Evolutionary conservation across 1,284 basidiomycete species (phyloP).

Genomic region (Sporisorium graminicola): DNA sequence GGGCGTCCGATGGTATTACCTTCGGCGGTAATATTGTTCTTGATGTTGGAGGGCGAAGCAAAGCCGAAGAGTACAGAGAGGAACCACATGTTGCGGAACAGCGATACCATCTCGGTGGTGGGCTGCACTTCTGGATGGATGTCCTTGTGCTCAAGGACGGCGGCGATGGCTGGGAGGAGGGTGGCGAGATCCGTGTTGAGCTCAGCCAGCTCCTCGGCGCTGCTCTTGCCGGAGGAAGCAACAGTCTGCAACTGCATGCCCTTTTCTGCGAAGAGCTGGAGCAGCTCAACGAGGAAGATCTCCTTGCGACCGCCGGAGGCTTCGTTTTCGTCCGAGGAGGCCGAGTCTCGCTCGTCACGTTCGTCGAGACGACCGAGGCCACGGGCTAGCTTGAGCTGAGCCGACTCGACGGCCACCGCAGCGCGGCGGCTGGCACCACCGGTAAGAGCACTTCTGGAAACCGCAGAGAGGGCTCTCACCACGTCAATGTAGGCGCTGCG

Average conservation of each 20-base stretch:
- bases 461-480: constrained; percentile 84
- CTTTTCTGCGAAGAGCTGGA: constrained; percentile 89
- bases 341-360: constrained; percentile 38
- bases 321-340: constrained; percentile 86
- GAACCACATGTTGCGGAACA: constrained; percentile 96
- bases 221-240: constrained; percentile 72
- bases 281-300: constrained; percentile 83
- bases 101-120: constrained; percentile 78
- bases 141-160: constrained; percentile 82
- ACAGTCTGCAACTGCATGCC: constrained; percentile 89
- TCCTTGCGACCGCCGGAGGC: constrained; percentile 70
- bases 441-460: constrained; percentile 78
- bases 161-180: constrained; percentile 88
- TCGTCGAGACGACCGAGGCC: constrained; percentile 56
- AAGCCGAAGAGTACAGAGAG: constrained; percentile 84
- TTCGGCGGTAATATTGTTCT: constrained; percentile 15
- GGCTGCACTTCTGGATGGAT: constrained; percentile 78
- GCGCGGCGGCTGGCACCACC: constrained; percentile 50
- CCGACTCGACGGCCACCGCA: constrained; percentile 67
- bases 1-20: constrained; percentile 20
- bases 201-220: constrained; percentile 58
- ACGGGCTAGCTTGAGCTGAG: constrained; percentile 55
- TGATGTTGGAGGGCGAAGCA: constrained; percentile 66
- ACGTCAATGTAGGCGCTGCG: constrained; percentile 85
- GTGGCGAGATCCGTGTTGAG: constrained; percentile 59